Evolutionary conservation across 129 eudicot genomes (phyloP).

Genomic region (Helichrysum umbraculigerum): DNA sequence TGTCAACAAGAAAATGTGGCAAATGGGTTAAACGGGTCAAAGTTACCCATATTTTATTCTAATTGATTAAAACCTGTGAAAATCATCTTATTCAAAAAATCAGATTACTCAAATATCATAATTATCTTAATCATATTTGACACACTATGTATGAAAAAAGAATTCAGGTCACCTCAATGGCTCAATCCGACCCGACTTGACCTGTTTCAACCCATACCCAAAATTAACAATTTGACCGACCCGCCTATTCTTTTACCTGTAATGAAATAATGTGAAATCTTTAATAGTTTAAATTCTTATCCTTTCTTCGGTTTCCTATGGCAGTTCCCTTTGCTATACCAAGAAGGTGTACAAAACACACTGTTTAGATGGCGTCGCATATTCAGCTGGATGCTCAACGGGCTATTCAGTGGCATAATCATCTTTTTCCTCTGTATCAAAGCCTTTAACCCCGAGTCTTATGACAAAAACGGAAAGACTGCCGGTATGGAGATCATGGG

Average conservation of each 20-base stretch:
- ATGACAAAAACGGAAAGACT: constrained; percentile 44
- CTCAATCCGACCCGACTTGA: background rate
- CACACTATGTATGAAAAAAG: too few relatives aligned
- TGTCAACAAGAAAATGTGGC: background rate
- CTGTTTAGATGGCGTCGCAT: constrained; percentile 65
- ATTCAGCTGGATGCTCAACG: constrained; percentile 62
- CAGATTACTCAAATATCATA: background rate
- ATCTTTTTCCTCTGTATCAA: constrained; percentile 53
- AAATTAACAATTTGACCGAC: background rate
- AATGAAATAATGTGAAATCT: background rate
- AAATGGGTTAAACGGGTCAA: background rate
- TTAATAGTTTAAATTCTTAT: background rate
- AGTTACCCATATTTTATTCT: background rate
- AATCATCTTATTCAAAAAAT: background rate
- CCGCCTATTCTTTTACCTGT: background rate
- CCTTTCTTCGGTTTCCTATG: background rate
- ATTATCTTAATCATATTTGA: background rate
- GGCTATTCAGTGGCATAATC: constrained; percentile 45
- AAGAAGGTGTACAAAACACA: constrained; percentile 63
- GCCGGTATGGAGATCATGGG: constrained; percentile 52
- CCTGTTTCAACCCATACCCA: background rate
- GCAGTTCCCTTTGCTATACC: constrained; percentile 67
- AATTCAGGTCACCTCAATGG: background rate
- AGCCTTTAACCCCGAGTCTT: constrained; percentile 54
- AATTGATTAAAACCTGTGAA: background rate